Evolutionary conservation across 495 filamentous ascomycete genomes (phyloP), one percentile per base, ranked within the genome.

Genomic region (Neurospora intermedia): DNA sequence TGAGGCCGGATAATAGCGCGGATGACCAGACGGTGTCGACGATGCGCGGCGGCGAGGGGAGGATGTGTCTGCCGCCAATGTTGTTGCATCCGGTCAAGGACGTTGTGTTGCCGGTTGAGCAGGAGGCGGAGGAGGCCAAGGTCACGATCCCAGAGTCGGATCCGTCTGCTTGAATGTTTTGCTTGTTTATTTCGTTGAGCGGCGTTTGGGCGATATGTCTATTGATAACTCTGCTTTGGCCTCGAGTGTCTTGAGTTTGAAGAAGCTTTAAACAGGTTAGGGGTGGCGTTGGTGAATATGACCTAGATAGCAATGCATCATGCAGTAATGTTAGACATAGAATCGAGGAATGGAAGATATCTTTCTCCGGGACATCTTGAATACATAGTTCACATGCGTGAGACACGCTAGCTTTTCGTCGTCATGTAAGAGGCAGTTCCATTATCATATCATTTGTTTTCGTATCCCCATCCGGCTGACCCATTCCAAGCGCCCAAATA

Each of bases 1-100:
- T 90, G 74, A 88, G 84, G 16, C 80, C 81, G 72, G 84, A 90
- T 76, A 73, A 81, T 81, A 84, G 81, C 77, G 83, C 85, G 83
- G 77, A 87, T 73, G 80, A 85, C 69, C 69, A 78, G 75, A 83
- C 80, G 6, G 82, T 86, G 11, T 81, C 81, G 62, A 78, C 81
- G 27, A 87, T 87, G 85, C 81, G 79, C 62, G 87, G 87, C 23
- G 86, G 84, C 42, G 91, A 93, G 81, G 93, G 93, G 27, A 87
- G 95, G 73, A 96, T 99, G 94, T 99, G 96, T 86, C 82, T 98
- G 43, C 94, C 93, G 40, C 91, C 91, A 16, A 92, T 97, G 92
- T 85, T 99, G 70, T 80, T 98, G 77, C 96, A 99, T 87, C 96
- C 96, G 0, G 89, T 98, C 54, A 99, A 98, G 85, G 88, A 89